Conservation (phyloP, 2,329 filamentous ascomycete genomes). For the Penicillium aurantiogriseum region DNA sequence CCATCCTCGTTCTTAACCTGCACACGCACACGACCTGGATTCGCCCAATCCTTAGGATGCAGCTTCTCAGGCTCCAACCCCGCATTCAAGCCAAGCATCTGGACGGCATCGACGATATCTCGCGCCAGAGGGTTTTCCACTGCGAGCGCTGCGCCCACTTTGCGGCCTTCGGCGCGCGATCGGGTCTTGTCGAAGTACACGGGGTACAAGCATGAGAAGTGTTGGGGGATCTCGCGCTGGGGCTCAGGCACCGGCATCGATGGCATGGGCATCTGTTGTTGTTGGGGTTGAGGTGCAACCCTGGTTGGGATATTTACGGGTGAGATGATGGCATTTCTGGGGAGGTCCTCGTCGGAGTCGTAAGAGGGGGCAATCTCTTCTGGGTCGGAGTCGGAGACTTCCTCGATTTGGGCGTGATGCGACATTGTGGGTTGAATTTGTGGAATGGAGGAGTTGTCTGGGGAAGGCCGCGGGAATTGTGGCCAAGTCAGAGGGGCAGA, state of each 20-base stretch:
- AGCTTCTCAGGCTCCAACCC: conserved; percentile 88
- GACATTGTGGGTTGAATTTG: conserved; percentile 59
- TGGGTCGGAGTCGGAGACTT: conserved; percentile 88
- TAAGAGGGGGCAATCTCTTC: conserved; percentile 79
- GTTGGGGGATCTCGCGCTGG: conserved; percentile 60
- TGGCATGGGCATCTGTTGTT: conserved; percentile 12
- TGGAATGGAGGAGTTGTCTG: conserved; percentile 10
- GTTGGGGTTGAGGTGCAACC: conserved; percentile 8
- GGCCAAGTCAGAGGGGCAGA: conserved; percentile 18
- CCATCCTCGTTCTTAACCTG: conserved; percentile 61
- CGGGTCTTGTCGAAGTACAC: conserved; percentile 81
- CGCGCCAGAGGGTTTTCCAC: conserved; percentile 82
- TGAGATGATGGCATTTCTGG: conserved; percentile 40
- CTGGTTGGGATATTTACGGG: conserved; percentile 32
- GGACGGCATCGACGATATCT: conserved; percentile 84
- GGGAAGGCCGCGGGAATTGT: conserved; percentile 21
- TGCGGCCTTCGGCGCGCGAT: conserved; percentile 71
- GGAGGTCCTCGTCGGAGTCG: conserved; percentile 46
- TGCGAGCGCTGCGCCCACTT: conserved; percentile 69
- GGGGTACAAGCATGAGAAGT: conserved; percentile 88
- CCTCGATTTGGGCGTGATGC: conserved; percentile 79
- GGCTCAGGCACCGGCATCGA: conserved; percentile 37
- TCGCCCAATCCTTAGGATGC: conserved; percentile 96
- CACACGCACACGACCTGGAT: conserved; percentile 85
- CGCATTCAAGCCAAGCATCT: conserved; percentile 57